These are phyloP conservation scores for Didymellaceae sp. DNA, from an alignment of 2,329 filamentous ascomycete species.

Conservation along the genomic window DNA sequence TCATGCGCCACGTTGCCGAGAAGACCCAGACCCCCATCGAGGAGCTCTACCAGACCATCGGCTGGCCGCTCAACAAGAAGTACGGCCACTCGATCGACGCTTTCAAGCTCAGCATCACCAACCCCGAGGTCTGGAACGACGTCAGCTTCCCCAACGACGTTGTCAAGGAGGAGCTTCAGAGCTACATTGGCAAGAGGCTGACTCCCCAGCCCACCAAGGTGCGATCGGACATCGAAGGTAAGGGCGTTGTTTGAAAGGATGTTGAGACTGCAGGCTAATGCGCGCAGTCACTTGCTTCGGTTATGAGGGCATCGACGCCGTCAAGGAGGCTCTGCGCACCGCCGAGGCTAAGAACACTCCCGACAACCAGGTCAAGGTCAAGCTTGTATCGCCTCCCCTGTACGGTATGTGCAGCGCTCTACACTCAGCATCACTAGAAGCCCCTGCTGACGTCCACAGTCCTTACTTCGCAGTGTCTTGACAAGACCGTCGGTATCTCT, in stretches of 20 bases:
- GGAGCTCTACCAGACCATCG: constrained; percentile 89
- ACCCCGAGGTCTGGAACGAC: constrained; percentile 95
- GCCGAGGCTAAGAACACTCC: constrained; percentile 92
- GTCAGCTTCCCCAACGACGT: constrained; percentile 85
- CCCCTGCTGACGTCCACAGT: constrained; percentile 57
- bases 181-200: constrained; percentile 95
- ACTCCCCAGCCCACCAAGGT: constrained; percentile 99
- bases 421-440: neutral
- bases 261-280: constrained; percentile 17
- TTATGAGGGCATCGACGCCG: constrained; percentile 97
- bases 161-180: constrained; percentile 87
- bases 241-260: constrained; percentile 57
- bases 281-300: constrained; percentile 59
- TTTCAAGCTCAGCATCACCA: constrained; percentile 99
- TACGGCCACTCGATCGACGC: constrained; percentile 96
- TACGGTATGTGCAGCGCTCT: constrained; percentile 59
- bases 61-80: constrained; percentile 97
- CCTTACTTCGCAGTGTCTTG: constrained; percentile 91
- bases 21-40: constrained; percentile 96
- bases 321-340: constrained; percentile 89
- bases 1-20: constrained; percentile 98
- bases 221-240: constrained; percentile 89
- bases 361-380: constrained; percentile 96
- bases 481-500: constrained; percentile 86
- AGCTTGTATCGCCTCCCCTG: constrained; percentile 94